Percentiles rank a stretch among this genome's conserved stretches.
These are phyloP conservation scores for Simplicillium sp. DNA, from an alignment of 2,329 filamentous ascomycete genomes.

Conservation along the genomic window DNA sequence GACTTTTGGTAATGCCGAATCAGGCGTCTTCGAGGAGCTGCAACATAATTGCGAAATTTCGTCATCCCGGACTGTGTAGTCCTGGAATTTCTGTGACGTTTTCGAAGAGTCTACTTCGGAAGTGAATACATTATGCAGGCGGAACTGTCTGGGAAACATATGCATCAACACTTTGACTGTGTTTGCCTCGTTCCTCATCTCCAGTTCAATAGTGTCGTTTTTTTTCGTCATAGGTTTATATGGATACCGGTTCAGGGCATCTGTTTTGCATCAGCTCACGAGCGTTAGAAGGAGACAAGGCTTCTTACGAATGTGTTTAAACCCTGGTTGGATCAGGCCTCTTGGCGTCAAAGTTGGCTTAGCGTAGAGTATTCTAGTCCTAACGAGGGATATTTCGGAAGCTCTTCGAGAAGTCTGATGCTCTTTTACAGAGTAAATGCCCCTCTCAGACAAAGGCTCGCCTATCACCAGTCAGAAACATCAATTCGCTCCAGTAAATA, in stretches of 20 bases:
- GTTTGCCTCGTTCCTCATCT: slow-evolving; percentile 25
- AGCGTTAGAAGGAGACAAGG: no score
- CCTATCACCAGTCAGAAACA: no score
- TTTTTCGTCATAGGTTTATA: background rate
- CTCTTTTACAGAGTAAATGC: background rate
- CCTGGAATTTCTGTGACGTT: slow-evolving; percentile 66
- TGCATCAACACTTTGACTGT: slow-evolving; percentile 76
- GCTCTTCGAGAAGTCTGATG: slow-evolving; percentile 16
- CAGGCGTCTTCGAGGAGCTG: slow-evolving; percentile 6
- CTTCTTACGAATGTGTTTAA: slow-evolving; percentile 69
- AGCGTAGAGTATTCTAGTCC: slow-evolving; percentile 80
- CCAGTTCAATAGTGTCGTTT: background rate
- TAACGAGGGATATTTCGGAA: slow-evolving; percentile 63
- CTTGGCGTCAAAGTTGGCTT: slow-evolving; percentile 60
- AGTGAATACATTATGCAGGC: slow-evolving; percentile 86
- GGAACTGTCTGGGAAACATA: slow-evolving; percentile 86
- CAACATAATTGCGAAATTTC: slow-evolving; percentile 49
- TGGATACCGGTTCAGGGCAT: slow-evolving; percentile 68
- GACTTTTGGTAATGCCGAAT: slow-evolving; percentile 21
- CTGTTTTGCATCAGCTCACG: slow-evolving; percentile 32
- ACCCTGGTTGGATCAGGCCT: slow-evolving; percentile 60
- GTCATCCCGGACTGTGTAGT: slow-evolving; percentile 77
- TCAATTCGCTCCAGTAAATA: slow-evolving; percentile 1
- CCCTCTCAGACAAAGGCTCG: slow-evolving; percentile 7
- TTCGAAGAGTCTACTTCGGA: slow-evolving; percentile 53